phyloP scores from a whole-genome alignment of 129 eudicot species.

The Flaveria bidentis region DNA sequence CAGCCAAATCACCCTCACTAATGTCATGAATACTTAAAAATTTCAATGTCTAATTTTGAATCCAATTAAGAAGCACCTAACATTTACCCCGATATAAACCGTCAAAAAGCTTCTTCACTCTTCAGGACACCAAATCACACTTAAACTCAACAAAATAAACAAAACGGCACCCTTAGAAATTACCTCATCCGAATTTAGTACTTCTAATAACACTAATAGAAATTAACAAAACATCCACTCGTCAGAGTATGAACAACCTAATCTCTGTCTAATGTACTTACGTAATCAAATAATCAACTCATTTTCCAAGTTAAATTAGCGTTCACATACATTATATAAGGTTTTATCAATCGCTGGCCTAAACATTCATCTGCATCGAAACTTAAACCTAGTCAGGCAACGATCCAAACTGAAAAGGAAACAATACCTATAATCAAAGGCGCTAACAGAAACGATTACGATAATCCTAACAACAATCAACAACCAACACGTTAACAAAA shows the following conservation, averaged over 20 bases:
- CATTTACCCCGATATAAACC: constrained; percentile 8
- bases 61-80: constrained; percentile 3
- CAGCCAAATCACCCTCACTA: constrained; percentile 7
- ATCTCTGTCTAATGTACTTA: neutral
- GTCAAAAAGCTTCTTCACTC: neutral
- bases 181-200: neutral
- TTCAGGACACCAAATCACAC: neutral
- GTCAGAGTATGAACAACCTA: neutral
- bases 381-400: constrained; percentile 5
- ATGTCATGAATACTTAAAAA: neutral
- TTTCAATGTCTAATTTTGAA: constrained; percentile 1
- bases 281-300: neutral
- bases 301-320: neutral
- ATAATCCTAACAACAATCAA: neutral
- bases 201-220: neutral
- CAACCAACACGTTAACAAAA: constrained; percentile 5
- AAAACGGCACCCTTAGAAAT: neutral
- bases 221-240: constrained; percentile 11
- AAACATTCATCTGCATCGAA: constrained; percentile 4
- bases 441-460: neutral
- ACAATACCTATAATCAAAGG: neutral
- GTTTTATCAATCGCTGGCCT: neutral
- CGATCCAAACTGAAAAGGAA: constrained; percentile 3
- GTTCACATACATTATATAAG: neutral
- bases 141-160: constrained; percentile 4